Percentiles rank a stretch among this genome's conserved stretches.
These are phyloP conservation scores for Coemansia aciculifera DNA, from an alignment of 192 early-diverging fungal genomes.

Conservation along the genomic window DNA sequence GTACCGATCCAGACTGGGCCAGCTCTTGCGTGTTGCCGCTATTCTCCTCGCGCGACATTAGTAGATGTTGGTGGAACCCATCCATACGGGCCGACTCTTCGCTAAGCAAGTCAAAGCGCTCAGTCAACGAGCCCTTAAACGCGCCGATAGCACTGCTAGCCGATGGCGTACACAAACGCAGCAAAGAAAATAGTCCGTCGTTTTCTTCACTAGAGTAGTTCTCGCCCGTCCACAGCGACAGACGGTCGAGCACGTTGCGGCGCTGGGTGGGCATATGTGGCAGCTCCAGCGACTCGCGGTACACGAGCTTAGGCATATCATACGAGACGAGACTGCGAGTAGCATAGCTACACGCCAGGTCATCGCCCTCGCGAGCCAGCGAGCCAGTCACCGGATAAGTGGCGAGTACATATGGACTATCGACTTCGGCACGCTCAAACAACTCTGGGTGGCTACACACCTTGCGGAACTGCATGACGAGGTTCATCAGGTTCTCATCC, in stretches of 20 bases:
- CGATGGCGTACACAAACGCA: constrained; percentile 45
- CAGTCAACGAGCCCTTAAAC: constrained; percentile 23
- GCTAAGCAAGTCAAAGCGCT: constrained; percentile 22
- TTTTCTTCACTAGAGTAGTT: constrained; percentile 16
- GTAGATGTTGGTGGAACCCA: constrained; percentile 19
- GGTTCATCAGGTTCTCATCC: constrained; percentile 83
- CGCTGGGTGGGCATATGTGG: constrained; percentile 24
- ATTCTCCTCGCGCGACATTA: constrained; percentile 16
- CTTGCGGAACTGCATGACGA: constrained; percentile 94
- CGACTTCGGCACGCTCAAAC: constrained; percentile 84
- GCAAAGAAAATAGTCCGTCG: constrained; percentile 32
- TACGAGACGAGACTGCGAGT: constrained; percentile 64
- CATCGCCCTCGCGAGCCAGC: constrained; percentile 62
- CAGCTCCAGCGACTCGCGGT: constrained; percentile 56
- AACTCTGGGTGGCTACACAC: constrained; percentile 88
- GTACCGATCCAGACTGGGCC: constrained; percentile 27
- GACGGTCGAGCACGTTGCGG: constrained; percentile 19
- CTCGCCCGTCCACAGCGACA: constrained; percentile 27
- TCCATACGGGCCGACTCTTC: constrained; percentile 1
- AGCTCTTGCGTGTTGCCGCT: neutral
- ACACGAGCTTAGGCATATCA: constrained; percentile 67
- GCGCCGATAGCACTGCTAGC: constrained; percentile 17
- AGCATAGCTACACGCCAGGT: constrained; percentile 61
- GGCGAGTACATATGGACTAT: constrained; percentile 66
- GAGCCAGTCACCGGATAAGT: constrained; percentile 61